These are phyloP conservation scores for Daldinia concentrica DNA, from an alignment of 495 filamentous ascomycete genomes.

Conservation along the genomic window DNA sequence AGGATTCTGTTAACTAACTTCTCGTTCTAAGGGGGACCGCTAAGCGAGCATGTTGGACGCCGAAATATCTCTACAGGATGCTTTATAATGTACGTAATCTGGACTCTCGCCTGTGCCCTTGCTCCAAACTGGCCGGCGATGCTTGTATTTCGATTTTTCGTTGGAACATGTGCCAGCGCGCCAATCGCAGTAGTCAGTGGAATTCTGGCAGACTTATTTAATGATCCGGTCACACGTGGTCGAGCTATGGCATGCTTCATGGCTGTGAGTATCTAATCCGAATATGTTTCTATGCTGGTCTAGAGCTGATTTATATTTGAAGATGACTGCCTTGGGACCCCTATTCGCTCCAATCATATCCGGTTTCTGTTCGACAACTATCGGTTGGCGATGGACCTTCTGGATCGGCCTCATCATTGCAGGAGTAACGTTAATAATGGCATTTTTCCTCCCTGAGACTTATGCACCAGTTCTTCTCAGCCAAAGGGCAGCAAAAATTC, in stretches of 20 bases:
- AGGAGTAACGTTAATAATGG: constrained; percentile 55
- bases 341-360: constrained; percentile 74
- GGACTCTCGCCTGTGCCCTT: constrained; percentile 73
- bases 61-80: constrained; percentile 66
- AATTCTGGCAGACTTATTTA: constrained; percentile 74
- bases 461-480: constrained; percentile 68
- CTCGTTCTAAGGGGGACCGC: constrained; percentile 60
- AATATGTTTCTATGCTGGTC: neutral
- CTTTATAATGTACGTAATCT: constrained; percentile 71
- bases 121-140: constrained; percentile 73
- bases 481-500: constrained; percentile 61
- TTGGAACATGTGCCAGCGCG: constrained; percentile 70
- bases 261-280: constrained; percentile 59
- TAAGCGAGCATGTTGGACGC: constrained; percentile 78
- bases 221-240: constrained; percentile 67
- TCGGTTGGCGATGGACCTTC: constrained; percentile 74
- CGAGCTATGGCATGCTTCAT: constrained; percentile 76
- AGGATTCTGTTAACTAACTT: constrained; percentile 24
- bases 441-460: constrained; percentile 69
- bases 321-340: constrained; percentile 74
- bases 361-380: constrained; percentile 64
- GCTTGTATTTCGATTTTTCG: constrained; percentile 73
- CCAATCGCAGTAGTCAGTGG: constrained; percentile 78
- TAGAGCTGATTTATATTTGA: constrained; percentile 16
- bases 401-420: constrained; percentile 69